These are phyloP conservation scores for Lachancea mirantina DNA, from an alignment of 805 yeast genomes.

Conservation along the genomic window DNA sequence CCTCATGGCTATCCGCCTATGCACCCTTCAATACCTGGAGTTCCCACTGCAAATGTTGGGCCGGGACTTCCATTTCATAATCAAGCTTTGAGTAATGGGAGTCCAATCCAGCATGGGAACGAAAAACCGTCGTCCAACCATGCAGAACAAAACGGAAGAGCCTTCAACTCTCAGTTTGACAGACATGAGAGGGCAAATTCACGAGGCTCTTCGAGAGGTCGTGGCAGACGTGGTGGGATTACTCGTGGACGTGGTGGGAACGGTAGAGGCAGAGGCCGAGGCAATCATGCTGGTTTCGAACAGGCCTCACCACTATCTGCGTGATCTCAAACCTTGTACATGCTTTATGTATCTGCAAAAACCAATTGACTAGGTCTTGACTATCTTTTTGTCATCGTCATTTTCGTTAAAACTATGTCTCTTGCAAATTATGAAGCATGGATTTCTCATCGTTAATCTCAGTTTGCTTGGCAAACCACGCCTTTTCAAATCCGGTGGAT, in stretches of 20 bases:
- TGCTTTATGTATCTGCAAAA: no score
- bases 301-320: not conserved
- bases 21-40: constrained; percentile 3
- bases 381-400: no score
- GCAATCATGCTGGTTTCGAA: no score
- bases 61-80: not conserved
- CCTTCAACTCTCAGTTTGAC: no score
- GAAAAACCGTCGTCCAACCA: no score
- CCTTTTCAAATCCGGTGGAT: constrained; percentile 76
- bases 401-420: constrained; percentile 31
- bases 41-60: constrained; percentile 4
- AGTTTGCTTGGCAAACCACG: constrained; percentile 43
- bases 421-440: constrained; percentile 32
- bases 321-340: not conserved
- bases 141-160: no score
- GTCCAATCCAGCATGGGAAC: no score
- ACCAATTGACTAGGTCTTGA: no score
- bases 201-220: no score
- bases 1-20: constrained; percentile 1
- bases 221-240: constrained; percentile 1
- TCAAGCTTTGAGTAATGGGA: no score
- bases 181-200: no score
- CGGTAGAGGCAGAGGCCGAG: constrained; percentile 19
- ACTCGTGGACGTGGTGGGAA: constrained; percentile 11
- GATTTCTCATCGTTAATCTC: constrained; percentile 31